Conservation (phyloP, 2,329 filamentous ascomycete species). For the Sclerotinia sclerotiorum region DNA sequence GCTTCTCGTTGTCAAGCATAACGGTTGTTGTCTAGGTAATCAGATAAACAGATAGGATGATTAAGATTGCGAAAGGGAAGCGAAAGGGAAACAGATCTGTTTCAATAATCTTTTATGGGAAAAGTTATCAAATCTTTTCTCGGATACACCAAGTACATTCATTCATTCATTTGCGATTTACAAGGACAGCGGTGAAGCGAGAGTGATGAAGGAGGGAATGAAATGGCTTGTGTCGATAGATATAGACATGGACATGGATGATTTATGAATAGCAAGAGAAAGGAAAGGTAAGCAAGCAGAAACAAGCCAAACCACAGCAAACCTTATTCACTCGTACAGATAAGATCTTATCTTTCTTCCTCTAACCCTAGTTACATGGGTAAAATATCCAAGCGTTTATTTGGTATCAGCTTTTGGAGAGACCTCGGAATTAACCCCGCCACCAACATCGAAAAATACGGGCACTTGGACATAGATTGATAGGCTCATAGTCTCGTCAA, state of each 20-base stretch:
- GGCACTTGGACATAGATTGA: not conserved
- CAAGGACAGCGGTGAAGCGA: conserved; percentile 14
- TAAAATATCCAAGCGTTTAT: not conserved
- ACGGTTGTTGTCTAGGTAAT: conserved; percentile 2
- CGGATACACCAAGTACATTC: too few relatives aligned
- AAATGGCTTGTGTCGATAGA: not conserved
- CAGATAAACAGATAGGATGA: not conserved
- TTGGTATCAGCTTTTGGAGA: not conserved
- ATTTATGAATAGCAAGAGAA: not conserved
- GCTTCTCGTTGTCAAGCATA: conserved; percentile 2
- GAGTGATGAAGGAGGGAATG: conserved; percentile 9
- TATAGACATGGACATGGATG: conserved; percentile 1
- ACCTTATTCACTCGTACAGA: not conserved
- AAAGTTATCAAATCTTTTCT: conserved; percentile 11
- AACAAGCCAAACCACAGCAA: not conserved
- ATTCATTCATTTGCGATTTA: not conserved
- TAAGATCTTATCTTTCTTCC: conserved; percentile 15
- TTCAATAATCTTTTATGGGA: not conserved
- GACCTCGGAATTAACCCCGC: conserved; percentile 7
- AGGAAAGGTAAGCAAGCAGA: not conserved
- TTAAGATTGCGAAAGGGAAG: conserved; percentile 16
- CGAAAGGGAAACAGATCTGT: not conserved
- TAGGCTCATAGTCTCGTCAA: too few relatives aligned
- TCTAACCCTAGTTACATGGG: not conserved
- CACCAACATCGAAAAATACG: not conserved